These are phyloP conservation scores for Clitopilus hobsonii DNA, from an alignment of 768 basidiomycete species.

Conservation along the genomic window DNA sequence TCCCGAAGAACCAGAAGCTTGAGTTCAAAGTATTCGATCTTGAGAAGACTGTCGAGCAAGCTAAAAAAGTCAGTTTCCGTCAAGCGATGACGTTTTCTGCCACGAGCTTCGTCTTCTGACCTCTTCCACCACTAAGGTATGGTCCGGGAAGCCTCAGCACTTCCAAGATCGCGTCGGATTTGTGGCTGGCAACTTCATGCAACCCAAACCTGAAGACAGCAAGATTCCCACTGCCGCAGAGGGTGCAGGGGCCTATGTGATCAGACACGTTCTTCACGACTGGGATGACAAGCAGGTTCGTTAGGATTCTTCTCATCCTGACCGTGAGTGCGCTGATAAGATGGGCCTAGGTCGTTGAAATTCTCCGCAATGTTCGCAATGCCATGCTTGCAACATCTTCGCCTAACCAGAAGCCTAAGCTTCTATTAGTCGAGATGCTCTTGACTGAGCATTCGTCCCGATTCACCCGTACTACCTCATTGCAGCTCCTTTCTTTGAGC, in stretches of 20 bases:
- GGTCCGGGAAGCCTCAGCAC: constrained; percentile 1
- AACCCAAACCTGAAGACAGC: constrained; percentile 2
- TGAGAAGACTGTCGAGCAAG: constrained; percentile 5
- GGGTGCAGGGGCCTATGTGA: constrained; percentile 5
- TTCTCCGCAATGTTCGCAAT: constrained; percentile 6
- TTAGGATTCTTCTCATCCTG: not conserved
- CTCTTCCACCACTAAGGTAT: not conserved
- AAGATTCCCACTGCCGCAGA: constrained; percentile 3
- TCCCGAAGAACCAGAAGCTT: constrained; percentile 1
- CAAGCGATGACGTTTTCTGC: not conserved
- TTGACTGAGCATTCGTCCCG: constrained; percentile 1
- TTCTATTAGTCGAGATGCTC: constrained; percentile 6
- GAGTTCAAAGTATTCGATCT: constrained; percentile 5
- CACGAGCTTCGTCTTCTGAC: not conserved
- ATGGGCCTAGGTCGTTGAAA: constrained; percentile 3
- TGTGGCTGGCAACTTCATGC: constrained; percentile 6
- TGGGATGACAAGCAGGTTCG: constrained; percentile 4
- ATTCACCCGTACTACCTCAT: constrained; percentile 6
- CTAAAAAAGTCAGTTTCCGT: constrained; percentile 1
- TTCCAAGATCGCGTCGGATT: constrained; percentile 2
- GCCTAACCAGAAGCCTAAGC: constrained; percentile 1
- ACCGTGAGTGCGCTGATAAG: not conserved
- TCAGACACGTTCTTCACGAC: constrained; percentile 7
- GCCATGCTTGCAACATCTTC: constrained; percentile 6
- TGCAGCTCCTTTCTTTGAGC: constrained; percentile 6